Evolutionary conservation across 129 eudicot species (phyloP).

Genomic region (Flaveria ramosissima): DNA sequence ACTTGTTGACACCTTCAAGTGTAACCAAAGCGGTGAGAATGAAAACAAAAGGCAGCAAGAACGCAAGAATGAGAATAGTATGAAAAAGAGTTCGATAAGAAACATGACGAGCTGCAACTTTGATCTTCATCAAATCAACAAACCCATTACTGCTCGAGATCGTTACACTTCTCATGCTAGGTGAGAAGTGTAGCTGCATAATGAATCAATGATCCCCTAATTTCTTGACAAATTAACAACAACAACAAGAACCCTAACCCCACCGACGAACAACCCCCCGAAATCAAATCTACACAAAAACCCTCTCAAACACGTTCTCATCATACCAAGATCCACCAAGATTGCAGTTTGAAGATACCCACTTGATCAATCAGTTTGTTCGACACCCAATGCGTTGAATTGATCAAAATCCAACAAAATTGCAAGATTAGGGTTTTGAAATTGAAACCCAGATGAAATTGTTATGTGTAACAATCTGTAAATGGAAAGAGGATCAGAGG

Average conservation of each 20-base stretch:
- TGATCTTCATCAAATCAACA: constrained; percentile 98
- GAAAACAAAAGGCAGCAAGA: constrained; percentile 88
- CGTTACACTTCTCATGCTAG: constrained; percentile 99
- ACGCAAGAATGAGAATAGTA: constrained; percentile 79
- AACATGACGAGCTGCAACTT: constrained; percentile 94
- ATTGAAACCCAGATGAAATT: not conserved
- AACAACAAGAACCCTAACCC: constrained; percentile 37
- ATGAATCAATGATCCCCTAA: constrained; percentile 42
- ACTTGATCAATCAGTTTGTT: too few relatives aligned
- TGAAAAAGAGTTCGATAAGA: constrained; percentile 93
- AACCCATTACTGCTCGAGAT: constrained; percentile 80
- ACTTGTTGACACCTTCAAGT: constrained; percentile 99
- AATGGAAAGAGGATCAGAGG: not conserved
- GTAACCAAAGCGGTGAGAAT: constrained; percentile 94
- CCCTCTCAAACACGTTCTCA: constrained; percentile 21
- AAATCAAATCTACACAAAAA: constrained; percentile 15
- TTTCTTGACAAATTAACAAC: constrained; percentile 3
- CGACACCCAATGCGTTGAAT: constrained; percentile 3
- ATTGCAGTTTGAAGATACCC: not conserved
- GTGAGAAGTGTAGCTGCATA: constrained; percentile 99
- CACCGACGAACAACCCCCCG: constrained; percentile 24
- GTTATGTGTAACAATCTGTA: not conserved
- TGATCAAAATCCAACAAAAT: constrained; percentile 1
- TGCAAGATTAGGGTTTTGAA: constrained; percentile 32
- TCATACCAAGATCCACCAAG: constrained; percentile 24